Base-by-base conservation (phyloP, 805 yeast genomes). In the Pichia scutulata region DNA sequence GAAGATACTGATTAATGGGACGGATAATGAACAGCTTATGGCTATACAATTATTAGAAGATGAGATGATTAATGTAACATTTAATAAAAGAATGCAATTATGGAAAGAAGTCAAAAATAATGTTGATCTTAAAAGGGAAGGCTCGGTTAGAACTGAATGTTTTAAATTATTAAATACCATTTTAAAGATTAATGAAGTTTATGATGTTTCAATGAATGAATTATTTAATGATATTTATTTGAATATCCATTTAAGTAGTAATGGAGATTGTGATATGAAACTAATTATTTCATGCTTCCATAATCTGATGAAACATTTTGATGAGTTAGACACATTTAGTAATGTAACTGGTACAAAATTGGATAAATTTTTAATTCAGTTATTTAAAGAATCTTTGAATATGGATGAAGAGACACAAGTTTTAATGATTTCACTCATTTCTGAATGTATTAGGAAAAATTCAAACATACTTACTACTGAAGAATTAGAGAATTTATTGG, bases 41-140 rank as follows among this genome's bases (percentile, higher is more conserved):
- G 81, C 85, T 0, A 81, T 86, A 0, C 70, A 69, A 2, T 64
- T 73, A 21, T 64, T 88, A 41, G 67, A 76, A 7, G 72, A 72
- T 2, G 70, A 79, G 3, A 64, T 87, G 2, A 74, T 74, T 22
- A 76, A 73, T 44, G 74, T 73, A 46, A 70, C 82, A 3, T 73
- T 81, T 2, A 72, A 82, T 0, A 76, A 84, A 2, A 72, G 86
- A 4, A 81, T 87, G 0, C 89, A 85, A 54, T 72, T 87, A 1
- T 88, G 96, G 96, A 80, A 82, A 62, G 67, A 81, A 47, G 82
- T 84, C 0, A 69, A 77, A 52, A 78, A 74, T 46, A 65, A 83
- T 62, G 71, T 86, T 46, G 68, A 69, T 7, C 61, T 67, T 0
- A 61, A 63, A 3, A 62, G 59, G 30, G 59, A 57, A 21, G 50